phyloP scores from a whole-genome alignment of 2,329 filamentous ascomycete species.

The Fusarium bulbicola region DNA sequence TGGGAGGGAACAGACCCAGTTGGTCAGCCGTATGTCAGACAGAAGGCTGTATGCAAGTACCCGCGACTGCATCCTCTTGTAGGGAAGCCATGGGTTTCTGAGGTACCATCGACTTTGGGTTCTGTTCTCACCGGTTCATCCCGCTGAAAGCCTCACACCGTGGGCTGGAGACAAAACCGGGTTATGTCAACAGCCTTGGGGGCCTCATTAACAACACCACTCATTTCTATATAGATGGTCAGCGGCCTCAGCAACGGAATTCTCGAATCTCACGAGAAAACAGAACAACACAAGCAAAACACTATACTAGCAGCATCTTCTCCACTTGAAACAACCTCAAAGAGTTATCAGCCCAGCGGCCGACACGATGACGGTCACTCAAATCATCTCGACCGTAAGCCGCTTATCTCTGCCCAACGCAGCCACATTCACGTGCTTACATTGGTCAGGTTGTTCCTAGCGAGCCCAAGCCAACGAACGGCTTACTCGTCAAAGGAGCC shows the following conservation, averaged over 20 bases:
- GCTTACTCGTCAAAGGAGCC: not conserved
- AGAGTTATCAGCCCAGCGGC: not conserved
- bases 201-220: not conserved
- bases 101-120: not conserved
- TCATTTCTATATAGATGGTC: not conserved
- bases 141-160: not conserved
- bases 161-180: not conserved
- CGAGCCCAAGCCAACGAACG: not conserved
- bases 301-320: not conserved
- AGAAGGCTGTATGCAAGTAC: not conserved
- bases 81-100: not conserved
- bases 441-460: not conserved
- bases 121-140: not conserved
- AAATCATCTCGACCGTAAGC: not conserved
- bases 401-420: too few relatives aligned
- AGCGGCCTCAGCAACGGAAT: not conserved
- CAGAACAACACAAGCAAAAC: not conserved
- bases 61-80: not conserved
- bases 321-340: not conserved
- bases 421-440: not conserved
- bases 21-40: not conserved
- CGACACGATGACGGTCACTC: not conserved
- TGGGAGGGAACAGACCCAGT: not conserved
- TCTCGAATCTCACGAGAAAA: not conserved
- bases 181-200: not conserved